These are phyloP conservation scores for Tetramitus jugosus DNA, from an alignment of 208 protist genomes.

Conservation along the genomic window DNA sequence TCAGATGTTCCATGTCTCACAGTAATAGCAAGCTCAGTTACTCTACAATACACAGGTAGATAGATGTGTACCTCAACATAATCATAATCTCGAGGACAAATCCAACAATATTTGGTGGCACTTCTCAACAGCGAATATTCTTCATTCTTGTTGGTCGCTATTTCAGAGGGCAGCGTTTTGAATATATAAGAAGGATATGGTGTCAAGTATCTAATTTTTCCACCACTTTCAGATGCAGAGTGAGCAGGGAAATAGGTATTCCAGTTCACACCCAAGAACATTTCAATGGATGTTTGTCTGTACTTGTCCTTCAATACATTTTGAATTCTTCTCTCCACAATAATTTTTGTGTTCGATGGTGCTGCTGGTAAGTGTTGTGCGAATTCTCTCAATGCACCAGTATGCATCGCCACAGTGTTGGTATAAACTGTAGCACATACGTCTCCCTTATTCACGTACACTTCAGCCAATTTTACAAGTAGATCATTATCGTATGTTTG, in stretches of 20 bases:
- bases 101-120: not conserved
- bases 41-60: slow-evolving; percentile 7
- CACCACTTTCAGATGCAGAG: not conserved
- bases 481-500: no score
- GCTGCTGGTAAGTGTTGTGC: not conserved
- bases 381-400: slow-evolving; percentile 57
- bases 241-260: not conserved
- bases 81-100: slow-evolving; percentile 17
- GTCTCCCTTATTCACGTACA: slow-evolving; percentile 74
- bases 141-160: not conserved
- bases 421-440: slow-evolving; percentile 75
- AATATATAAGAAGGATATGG: slow-evolving; percentile 10
- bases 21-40: not conserved
- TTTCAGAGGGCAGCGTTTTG: slow-evolving; percentile 7
- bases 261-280: slow-evolving; percentile 15
- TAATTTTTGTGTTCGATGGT: not conserved
- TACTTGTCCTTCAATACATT: slow-evolving; percentile 8
- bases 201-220: not conserved
- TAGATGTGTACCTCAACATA: slow-evolving; percentile 17
- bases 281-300: slow-evolving; percentile 8
- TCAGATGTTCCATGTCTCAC: not conserved
- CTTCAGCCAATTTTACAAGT: slow-evolving; percentile 49
- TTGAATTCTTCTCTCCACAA: slow-evolving; percentile 12
- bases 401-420: slow-evolving; percentile 80
- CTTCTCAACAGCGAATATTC: not conserved